Percentiles rank a stretch among this genome's conserved stretches.
Conservation (phyloP, 805 yeast species). For the Clavispora santaluciae region DNA sequence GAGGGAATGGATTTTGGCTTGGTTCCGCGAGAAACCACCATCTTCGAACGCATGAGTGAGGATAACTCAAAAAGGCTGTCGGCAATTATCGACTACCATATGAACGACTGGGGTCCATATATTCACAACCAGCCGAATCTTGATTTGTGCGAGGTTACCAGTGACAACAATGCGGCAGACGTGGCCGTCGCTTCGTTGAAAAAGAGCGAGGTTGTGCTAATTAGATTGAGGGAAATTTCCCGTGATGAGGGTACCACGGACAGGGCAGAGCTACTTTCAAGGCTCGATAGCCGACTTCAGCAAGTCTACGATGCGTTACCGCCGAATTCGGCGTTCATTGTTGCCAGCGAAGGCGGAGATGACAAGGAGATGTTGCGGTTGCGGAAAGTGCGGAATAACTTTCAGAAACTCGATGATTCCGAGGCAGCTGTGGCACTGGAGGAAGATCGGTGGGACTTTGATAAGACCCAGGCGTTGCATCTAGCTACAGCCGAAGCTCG, state of each 20-base stretch:
- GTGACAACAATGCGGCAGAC: conserved; percentile 58
- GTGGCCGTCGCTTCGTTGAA: conserved; percentile 31
- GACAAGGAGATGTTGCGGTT: conserved; percentile 46
- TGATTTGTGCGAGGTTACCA: conserved; percentile 36
- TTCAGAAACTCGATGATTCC: conserved; percentile 39
- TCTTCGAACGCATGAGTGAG: conserved; percentile 19
- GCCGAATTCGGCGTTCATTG: conserved; percentile 51
- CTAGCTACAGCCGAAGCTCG: conserved; percentile 50
- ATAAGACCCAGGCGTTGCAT: conserved; percentile 43
- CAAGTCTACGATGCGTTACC: conserved; percentile 52
- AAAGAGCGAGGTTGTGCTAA: conserved; percentile 44
- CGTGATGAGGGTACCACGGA: conserved; percentile 27
- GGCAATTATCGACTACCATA: conserved; percentile 22
- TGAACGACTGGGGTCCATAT: conserved; percentile 14
- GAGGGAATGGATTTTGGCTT: conserved; percentile 66
- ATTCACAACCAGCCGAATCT: conserved; percentile 11
- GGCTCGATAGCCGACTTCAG: conserved; percentile 42
- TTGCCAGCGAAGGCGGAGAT: conserved; percentile 63
- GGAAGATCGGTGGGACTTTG: conserved; percentile 50
- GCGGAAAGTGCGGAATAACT: conserved; percentile 38
- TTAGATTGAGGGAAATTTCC: conserved; percentile 58
- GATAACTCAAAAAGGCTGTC: conserved; percentile 5
- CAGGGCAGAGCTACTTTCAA: conserved; percentile 16
- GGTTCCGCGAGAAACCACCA: conserved; percentile 20
- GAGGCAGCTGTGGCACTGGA: conserved; percentile 38